Percentiles rank a stretch among this genome's conserved stretches.
Evolutionary conservation across 2,329 filamentous ascomycete genomes (phyloP).

Genomic region (Sclerotinia borealis): DNA sequence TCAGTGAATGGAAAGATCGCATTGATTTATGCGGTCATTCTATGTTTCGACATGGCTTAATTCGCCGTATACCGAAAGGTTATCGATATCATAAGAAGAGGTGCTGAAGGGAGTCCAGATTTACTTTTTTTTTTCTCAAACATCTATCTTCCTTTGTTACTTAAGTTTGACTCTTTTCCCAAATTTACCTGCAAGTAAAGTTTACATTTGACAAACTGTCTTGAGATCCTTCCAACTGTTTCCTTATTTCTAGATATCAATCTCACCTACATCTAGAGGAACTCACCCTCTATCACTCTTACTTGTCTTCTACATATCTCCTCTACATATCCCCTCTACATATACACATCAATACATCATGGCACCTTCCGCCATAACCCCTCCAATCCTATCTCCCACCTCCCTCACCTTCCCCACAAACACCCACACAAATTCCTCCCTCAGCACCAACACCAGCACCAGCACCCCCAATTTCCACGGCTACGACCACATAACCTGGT

Average conservation of each 20-base stretch:
- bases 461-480: constrained; percentile 59
- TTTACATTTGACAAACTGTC: background rate
- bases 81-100: background rate
- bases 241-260: background rate
- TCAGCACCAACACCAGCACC: background rate
- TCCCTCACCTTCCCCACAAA: constrained; percentile 34
- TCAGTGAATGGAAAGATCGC: background rate
- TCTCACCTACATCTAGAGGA: constrained; percentile 4
- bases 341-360: constrained; percentile 14
- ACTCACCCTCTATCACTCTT: background rate
- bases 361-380: constrained; percentile 23
- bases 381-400: constrained; percentile 17
- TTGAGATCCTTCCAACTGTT: background rate
- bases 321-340: background rate
- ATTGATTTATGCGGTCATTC: background rate
- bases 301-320: background rate
- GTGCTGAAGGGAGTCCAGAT: background rate
- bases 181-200: background rate
- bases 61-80: background rate
- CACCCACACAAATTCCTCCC: background rate
- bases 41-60: background rate
- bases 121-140: background rate
- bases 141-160: background rate
- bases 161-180: background rate
- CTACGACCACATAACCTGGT: constrained; percentile 94